These are phyloP conservation scores for Ceratobasidium sp. DNA, from an alignment of 1,284 basidiomycete genomes.

Conservation along the genomic window DNA sequence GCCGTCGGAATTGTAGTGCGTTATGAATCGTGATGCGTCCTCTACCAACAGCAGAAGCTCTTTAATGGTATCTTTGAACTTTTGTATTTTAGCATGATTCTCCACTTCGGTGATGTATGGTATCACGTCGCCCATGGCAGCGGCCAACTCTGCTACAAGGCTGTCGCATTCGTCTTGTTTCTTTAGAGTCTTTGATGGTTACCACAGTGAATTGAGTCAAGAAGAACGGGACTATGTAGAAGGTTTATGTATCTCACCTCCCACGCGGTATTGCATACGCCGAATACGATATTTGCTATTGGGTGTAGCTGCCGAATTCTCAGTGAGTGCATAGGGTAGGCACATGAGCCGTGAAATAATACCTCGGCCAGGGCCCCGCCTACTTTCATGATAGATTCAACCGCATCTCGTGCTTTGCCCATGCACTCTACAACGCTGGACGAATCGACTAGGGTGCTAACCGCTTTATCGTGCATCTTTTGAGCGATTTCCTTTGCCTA, in stretches of 20 bases:
- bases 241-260: no score
- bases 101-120: background rate
- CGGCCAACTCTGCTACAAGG: background rate
- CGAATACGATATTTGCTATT: background rate
- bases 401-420: background rate
- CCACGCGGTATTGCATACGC: background rate
- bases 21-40: slow-evolving; percentile 12
- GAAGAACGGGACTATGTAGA: no score
- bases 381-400: background rate
- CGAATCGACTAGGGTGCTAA: background rate
- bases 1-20: background rate
- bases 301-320: background rate
- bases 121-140: background rate
- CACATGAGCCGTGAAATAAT: no score
- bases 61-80: background rate
- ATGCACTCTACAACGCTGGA: background rate
- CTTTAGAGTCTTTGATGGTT: background rate
- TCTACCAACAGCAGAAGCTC: background rate
- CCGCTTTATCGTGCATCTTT: background rate
- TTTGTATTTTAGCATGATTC: background rate
- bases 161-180: slow-evolving; percentile 5
- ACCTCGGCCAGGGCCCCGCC: background rate
- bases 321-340: no score
- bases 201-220: background rate
- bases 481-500: background rate